Evolutionary conservation across 2,329 filamentous ascomycete species (phyloP).

Genomic region (Fusarium camptoceras): DNA sequence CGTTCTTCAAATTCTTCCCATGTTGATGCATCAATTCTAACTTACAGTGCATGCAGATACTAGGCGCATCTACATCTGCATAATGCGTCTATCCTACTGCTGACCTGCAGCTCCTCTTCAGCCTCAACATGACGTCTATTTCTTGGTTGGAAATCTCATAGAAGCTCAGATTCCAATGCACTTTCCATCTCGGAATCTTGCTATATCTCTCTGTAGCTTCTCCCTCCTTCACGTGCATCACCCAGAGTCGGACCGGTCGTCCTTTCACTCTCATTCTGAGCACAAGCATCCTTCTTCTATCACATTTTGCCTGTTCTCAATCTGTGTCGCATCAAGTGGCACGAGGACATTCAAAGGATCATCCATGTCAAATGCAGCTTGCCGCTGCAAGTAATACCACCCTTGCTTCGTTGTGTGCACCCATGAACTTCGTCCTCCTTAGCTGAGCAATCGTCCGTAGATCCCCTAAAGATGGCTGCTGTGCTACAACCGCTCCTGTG

Average conservation of each 20-base stretch:
- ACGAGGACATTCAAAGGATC: slow-evolving; percentile 41
- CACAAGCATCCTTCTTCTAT: slow-evolving; percentile 29
- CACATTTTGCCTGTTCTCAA: slow-evolving; percentile 28
- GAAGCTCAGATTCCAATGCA: neutral
- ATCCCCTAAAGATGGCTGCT: neutral
- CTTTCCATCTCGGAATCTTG: slow-evolving; percentile 14
- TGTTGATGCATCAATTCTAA: neutral
- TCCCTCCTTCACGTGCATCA: slow-evolving; percentile 23
- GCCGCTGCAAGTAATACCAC: slow-evolving; percentile 44
- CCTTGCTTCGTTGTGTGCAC: slow-evolving; percentile 19
- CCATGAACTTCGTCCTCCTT: neutral
- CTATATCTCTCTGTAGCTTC: slow-evolving; percentile 20
- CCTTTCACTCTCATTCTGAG: neutral
- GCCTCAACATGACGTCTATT: slow-evolving; percentile 41
- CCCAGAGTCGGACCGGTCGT: neutral
- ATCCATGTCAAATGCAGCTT: slow-evolving; percentile 40
- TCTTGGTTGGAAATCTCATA: neutral
- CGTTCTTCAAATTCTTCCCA: neutral
- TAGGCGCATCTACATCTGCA: slow-evolving; percentile 29
- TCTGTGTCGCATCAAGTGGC: slow-evolving; percentile 39
- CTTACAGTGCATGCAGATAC: slow-evolving; percentile 6
- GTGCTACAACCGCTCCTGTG: slow-evolving; percentile 1
- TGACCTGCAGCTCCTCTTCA: slow-evolving; percentile 43
- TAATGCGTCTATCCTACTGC: slow-evolving; percentile 37
- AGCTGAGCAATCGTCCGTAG: slow-evolving; percentile 14